Evolutionary conservation across 352 stramenopile genomes (phyloP).

Genomic region (Albugo laibachii): DNA sequence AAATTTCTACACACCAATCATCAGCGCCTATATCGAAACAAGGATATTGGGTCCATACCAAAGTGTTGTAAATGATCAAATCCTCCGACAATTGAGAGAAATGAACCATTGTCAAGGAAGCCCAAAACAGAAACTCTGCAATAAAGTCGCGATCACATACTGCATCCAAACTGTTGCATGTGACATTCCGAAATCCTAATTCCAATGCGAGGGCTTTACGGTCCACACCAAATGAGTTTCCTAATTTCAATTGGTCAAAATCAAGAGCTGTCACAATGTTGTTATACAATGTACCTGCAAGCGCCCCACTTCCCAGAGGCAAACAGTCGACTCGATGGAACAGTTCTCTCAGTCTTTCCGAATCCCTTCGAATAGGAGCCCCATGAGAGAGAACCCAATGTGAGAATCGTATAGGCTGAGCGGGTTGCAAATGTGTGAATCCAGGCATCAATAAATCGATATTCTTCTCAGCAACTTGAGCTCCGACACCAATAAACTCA

Average conservation of each 20-base stretch:
- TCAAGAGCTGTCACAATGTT: not conserved
- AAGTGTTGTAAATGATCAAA: conserved; percentile 95
- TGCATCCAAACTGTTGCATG: conserved; percentile 93
- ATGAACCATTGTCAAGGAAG: conserved; percentile 89
- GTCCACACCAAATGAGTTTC: conserved; percentile 96
- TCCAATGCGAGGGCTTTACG: conserved; percentile 84
- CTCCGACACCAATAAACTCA: conserved; percentile 81
- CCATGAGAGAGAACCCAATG: conserved; percentile 97
- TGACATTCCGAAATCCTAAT: conserved; percentile 87
- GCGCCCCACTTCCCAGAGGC: conserved; percentile 90
- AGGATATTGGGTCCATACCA: conserved; percentile 13
- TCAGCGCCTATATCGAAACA: not conserved
- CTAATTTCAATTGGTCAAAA: conserved; percentile 3
- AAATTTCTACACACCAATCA: conserved; percentile 30
- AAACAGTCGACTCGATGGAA: conserved; percentile 90
- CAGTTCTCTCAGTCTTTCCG: conserved; percentile 85
- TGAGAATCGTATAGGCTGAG: conserved; percentile 94
- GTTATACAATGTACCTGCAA: conserved; percentile 46
- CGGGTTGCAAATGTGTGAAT: conserved; percentile 97
- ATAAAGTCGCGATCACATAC: conserved; percentile 98
- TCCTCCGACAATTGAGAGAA: conserved; percentile 96
- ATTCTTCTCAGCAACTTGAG: conserved; percentile 76
- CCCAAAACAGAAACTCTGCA: conserved; percentile 97
- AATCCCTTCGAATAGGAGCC: conserved; percentile 84
- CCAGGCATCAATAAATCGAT: conserved; percentile 95